Conservation (phyloP, 1,284 basidiomycete species). For the Tylopilus sp. region DNA sequence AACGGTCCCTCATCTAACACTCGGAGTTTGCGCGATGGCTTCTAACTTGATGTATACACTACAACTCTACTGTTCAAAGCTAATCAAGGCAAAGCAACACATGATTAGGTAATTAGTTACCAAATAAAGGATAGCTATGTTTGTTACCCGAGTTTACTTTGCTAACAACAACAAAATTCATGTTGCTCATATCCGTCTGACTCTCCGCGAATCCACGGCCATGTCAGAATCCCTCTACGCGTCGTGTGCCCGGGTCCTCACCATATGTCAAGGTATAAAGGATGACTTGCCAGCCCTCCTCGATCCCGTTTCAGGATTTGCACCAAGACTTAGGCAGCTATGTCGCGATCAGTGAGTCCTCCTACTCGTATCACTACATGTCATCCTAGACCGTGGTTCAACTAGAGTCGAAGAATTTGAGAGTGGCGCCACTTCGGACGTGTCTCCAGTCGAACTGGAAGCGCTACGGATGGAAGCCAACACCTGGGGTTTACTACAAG, state of each 20-base stretch:
- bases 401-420: conserved; percentile 61
- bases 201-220: not conserved
- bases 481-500: conserved; percentile 82
- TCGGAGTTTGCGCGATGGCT: too few relatives aligned
- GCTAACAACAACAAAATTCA: not conserved
- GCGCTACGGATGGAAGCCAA: conserved; percentile 74
- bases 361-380: not conserved
- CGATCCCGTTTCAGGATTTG: conserved; percentile 71
- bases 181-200: conserved; percentile 12
- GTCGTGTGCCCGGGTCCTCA: conserved; percentile 69
- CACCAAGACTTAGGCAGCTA: conserved; percentile 66
- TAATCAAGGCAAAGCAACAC: too few relatives aligned
- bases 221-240: conserved; percentile 56
- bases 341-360: conserved; percentile 67
- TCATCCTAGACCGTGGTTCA: conserved; percentile 6
- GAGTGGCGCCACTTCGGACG: conserved; percentile 48
- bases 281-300: conserved; percentile 67
- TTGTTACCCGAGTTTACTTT: too few relatives aligned
- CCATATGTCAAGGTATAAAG: conserved; percentile 60
- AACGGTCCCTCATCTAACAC: too few relatives aligned
- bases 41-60: too few relatives aligned
- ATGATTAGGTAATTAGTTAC: too few relatives aligned
- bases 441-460: conserved; percentile 60
- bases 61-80: too few relatives aligned
- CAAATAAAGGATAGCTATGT: too few relatives aligned